Conservation (phyloP, 441 rosid species). For the Bocquillonia castaneifolia region DNA sequence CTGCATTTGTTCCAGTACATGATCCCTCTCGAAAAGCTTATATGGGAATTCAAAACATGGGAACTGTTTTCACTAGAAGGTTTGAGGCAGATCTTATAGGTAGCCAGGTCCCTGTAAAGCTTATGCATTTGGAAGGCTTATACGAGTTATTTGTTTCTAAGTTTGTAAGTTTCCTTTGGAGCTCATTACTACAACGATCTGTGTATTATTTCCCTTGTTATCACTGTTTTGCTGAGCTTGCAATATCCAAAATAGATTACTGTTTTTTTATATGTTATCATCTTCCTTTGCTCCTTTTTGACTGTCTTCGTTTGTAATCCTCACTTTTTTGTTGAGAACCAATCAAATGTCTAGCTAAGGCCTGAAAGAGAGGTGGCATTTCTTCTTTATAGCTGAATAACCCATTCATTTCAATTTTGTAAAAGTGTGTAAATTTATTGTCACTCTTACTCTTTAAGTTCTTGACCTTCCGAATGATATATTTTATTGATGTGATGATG, state of each 20-base stretch:
- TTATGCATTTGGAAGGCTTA: conserved; percentile 97
- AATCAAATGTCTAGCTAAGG: background rate
- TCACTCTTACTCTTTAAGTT: conserved; percentile 9
- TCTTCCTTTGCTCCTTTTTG: background rate
- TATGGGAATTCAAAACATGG: conserved; percentile 94
- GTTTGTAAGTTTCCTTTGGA: conserved; percentile 68
- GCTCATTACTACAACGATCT: conserved; percentile 16
- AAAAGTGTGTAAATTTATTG: background rate
- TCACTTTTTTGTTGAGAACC: background rate
- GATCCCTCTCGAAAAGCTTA: conserved; percentile 91
- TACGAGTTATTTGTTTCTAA: conserved; percentile 91
- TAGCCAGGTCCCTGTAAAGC: conserved; percentile 95
- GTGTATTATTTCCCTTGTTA: background rate
- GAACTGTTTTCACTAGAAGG: conserved; percentile 86
- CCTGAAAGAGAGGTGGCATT: background rate
- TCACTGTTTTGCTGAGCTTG: conserved; percentile 5
- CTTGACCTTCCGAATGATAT: conserved; percentile 11
- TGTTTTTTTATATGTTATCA: background rate
- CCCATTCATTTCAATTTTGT: conserved; percentile 7
- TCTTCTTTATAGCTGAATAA: conserved; percentile 11
- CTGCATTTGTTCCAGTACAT: conserved; percentile 97
- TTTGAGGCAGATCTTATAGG: conserved; percentile 90
- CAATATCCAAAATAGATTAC: background rate
- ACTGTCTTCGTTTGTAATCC: no score
- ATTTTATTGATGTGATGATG: conserved; percentile 26